Conservation (phyloP, 805 yeast genomes). For the Cyberlindnera maclurae region DNA sequence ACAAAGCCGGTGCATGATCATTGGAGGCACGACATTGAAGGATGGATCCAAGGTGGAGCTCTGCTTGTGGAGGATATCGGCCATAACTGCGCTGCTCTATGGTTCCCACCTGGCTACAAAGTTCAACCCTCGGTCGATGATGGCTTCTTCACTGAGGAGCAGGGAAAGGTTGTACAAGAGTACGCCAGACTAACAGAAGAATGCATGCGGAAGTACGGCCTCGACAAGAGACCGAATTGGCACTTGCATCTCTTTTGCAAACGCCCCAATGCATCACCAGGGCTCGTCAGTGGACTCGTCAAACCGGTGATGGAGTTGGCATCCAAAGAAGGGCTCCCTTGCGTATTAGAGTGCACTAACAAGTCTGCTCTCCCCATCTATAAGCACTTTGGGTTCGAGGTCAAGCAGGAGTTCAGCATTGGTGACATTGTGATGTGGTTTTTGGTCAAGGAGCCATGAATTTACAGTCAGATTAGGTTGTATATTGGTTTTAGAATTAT, state of each 20-base stretch:
- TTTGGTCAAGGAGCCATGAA: not conserved
- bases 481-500: slow-evolving; percentile 28
- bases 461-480: not conserved
- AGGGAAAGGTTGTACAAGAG: not conserved
- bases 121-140: not conserved
- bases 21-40: too few species aligned
- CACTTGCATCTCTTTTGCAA: not conserved
- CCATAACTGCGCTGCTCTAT: not conserved
- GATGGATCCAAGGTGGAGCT: not conserved
- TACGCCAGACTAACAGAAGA: too few species aligned
- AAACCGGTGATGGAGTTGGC: not conserved
- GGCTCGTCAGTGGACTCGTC: not conserved
- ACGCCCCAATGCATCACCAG: not conserved
- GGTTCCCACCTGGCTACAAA: not conserved
- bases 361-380: not conserved
- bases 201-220: not conserved
- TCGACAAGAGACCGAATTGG: not conserved
- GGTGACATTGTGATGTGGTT: not conserved
- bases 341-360: not conserved
- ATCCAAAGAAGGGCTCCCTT: not conserved
- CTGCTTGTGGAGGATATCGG: not conserved
- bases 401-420: not conserved
- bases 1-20: too few species aligned
- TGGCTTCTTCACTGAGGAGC: not conserved
- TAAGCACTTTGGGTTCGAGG: not conserved